A percentile compares a stretch with the other conserved stretches of the same genome.
phyloP scores from a whole-genome alignment of 208 protist species.

The Acanthamoeba lugdunensis region DNA sequence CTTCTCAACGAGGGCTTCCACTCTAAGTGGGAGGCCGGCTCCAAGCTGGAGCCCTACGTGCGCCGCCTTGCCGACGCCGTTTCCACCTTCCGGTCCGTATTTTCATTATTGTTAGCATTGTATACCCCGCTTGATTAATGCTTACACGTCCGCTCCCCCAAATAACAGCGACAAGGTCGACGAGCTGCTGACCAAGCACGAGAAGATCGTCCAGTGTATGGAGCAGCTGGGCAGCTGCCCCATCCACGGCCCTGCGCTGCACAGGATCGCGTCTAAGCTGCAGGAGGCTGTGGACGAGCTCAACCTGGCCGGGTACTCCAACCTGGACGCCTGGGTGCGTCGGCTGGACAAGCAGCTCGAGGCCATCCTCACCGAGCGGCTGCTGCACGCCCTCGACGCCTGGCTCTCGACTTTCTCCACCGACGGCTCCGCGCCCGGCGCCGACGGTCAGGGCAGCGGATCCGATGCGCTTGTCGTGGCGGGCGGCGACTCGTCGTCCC shows the following conservation, averaged over 20 bases:
- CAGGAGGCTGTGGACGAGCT: slow-evolving; percentile 88
- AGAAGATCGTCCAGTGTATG: slow-evolving; percentile 80
- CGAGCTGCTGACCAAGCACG: slow-evolving; percentile 79
- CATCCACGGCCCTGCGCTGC: slow-evolving; percentile 24
- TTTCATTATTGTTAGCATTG: slow-evolving; percentile 36
- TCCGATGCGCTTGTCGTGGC: not conserved
- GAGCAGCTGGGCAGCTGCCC: slow-evolving; percentile 83
- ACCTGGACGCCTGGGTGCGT: slow-evolving; percentile 86
- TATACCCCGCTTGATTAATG: no score
- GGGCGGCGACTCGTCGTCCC: not conserved
- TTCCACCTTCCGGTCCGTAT: slow-evolving; percentile 82
- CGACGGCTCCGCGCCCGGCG: not conserved
- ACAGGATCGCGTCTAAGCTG: slow-evolving; percentile 75
- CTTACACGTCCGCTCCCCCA: no score
- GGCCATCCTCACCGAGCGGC: slow-evolving; percentile 79
- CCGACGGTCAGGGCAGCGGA: not conserved
- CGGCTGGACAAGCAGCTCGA: slow-evolving; percentile 84
- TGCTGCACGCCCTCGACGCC: slow-evolving; percentile 80
- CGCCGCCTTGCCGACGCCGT: slow-evolving; percentile 82
- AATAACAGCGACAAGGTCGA: slow-evolving; percentile 78
- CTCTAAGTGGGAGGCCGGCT: slow-evolving; percentile 79
- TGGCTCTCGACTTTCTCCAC: slow-evolving; percentile 83
- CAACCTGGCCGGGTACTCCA: slow-evolving; percentile 85
- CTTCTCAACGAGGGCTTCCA: slow-evolving; percentile 85
- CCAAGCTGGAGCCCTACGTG: slow-evolving; percentile 86